phyloP scores from a whole-genome alignment of 1,284 basidiomycete genomes.

The Tilletia setariae region DNA sequence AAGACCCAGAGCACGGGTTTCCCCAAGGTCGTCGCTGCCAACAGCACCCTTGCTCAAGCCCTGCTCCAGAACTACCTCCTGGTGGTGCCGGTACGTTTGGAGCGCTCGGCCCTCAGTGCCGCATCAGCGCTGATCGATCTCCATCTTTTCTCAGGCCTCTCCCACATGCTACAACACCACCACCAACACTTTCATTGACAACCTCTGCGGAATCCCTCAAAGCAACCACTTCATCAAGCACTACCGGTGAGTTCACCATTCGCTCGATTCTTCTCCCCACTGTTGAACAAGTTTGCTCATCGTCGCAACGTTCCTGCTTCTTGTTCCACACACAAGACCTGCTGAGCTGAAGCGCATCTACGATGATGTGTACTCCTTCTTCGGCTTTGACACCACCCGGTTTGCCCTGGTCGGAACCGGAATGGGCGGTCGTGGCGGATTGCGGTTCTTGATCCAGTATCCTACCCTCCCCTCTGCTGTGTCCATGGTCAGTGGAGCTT shows the following conservation, averaged over 20 bases:
- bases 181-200: neutral
- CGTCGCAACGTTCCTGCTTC: too few species aligned
- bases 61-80: constrained; percentile 11
- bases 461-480: constrained; percentile 13
- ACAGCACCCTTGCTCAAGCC: constrained; percentile 6
- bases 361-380: constrained; percentile 4
- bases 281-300: too few species aligned
- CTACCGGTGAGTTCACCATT: neutral
- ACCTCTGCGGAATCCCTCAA: neutral
- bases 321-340: too few species aligned
- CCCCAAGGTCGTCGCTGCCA: constrained; percentile 11
- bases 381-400: constrained; percentile 15
- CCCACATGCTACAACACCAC: constrained; percentile 13
- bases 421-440: constrained; percentile 13
- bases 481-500: constrained; percentile 4
- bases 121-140: too few species aligned
- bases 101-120: too few species aligned
- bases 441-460: constrained; percentile 12
- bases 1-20: constrained; percentile 14
- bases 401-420: constrained; percentile 16
- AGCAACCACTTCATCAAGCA: constrained; percentile 16
- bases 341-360: constrained; percentile 16
- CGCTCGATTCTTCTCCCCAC: too few species aligned
- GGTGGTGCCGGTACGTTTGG: neutral
- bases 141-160: neutral